Evolutionary conservation across 192 early-diverging fungal species (phyloP), one percentile per base, ranked within the genome.

Genomic region (Coemansia sp.): DNA sequence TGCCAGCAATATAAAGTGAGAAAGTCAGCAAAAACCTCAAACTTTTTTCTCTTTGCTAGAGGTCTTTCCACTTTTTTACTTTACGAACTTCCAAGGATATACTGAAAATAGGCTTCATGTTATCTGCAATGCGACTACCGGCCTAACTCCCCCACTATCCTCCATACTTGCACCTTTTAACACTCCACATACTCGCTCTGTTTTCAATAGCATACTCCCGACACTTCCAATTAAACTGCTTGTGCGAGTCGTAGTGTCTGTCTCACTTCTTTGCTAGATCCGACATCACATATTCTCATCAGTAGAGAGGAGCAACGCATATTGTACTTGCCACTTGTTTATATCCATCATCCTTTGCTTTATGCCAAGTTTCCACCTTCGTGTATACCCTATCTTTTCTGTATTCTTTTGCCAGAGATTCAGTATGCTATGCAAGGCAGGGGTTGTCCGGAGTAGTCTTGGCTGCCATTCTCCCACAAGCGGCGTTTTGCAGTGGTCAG

Each of bases 121-220:
- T 69, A 38, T 58, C 45, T 61, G 72, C 65, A 63, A 74, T 74
- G 72, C 65, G 67, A 43, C 72, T 68, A 61, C 72, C 72, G 45
- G 72, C 72, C 49, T 74, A 68, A 37, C n/a, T 20, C 20, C 57
- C 25, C 22, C 51, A 54, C 51, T 4, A 22, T 25, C 7, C 22
- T 10, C 13, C 10, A 20, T 54, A 54, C 25, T 25, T 54, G 19
- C 51, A 54, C 51, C 12, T 9, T 54, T 9, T 25, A 5, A 54
- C 9, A 20, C 51, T 32, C 2, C 22, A 48, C 12, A 8, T 3
- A 20, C 22, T 13, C 10, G 20, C 43, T 19, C 61, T 16, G 22
- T 6, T 25, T 32, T 4, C 32, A 32, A 43, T 20, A 10, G 44
- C 45, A 10, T 25, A 54, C 20, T 54, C 19, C 19, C 17, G 32